Evolutionary conservation across 2,329 filamentous ascomycete genomes (phyloP), one percentile per base, ranked within the genome.

Genomic region (Didymellaceae sp.): DNA sequence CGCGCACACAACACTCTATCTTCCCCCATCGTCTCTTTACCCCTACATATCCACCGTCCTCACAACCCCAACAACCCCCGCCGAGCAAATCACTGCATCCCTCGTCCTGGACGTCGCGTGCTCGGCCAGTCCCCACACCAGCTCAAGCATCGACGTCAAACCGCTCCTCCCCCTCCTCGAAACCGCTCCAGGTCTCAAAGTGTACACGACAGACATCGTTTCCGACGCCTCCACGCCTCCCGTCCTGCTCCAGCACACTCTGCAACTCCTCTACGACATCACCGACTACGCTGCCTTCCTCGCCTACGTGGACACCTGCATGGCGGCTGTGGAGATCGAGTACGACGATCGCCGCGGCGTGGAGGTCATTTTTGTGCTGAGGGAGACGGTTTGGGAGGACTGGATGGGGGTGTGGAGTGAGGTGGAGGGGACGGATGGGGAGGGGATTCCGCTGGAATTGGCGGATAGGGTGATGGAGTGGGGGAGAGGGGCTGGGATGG

Each of bases 331-430:
- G 5, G 47, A 40, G 22, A 8, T 51, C 4, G 34, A 35, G 11
- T 22, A 18, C 18, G 30, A 35, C 5, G 34, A 50, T 2, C 10
- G 2, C 0, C 43, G 26, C 9, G 39, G 45, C 5, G 34, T 51
- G 10, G 41, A 51, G 14, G 31, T 51, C 10, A 18, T 51, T 2
- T 51, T 51, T 13, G 47, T 40, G 10, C 41, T 51, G 1, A 13
- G 14, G 2, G 10, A 13, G 1, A 18, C n/a, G 28, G 14, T 45
- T 28, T 51, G 47, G 47, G 40, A 51, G 22, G 28, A 22, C 0
- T 51, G 47, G 47, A 51, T 51, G 47, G 40, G 22, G 8, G 35
- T 45, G 17, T 51, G 47, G 47, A 51, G 47, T 6, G 35, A 34
- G 11, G 28, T 34, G 9, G 34, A 45, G 16, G 28, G 45, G 17